Evolutionary conservation across 495 filamentous ascomycete species (phyloP).

Genomic region (Cryomyces antarcticus): DNA sequence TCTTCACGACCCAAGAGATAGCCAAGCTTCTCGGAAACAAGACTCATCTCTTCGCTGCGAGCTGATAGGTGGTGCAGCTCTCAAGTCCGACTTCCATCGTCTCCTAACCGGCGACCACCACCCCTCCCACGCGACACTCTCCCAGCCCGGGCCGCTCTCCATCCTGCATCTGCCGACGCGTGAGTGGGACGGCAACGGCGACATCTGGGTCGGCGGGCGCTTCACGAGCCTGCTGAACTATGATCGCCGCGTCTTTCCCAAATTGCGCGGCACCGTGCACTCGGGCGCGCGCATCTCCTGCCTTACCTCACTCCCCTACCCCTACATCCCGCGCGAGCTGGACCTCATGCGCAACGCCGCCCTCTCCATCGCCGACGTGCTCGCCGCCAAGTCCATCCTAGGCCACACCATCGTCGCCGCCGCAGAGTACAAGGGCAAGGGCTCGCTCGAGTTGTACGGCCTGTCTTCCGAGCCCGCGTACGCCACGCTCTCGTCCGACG

Average conservation of each 20-base stretch:
- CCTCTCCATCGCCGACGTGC: slow-evolving; percentile 30
- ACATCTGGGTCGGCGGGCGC: slow-evolving; percentile 68
- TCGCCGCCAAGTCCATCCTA: slow-evolving; percentile 25
- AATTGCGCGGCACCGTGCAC: slow-evolving; percentile 54
- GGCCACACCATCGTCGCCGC: slow-evolving; percentile 55
- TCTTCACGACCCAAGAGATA: slow-evolving; percentile 53
- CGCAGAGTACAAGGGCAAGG: slow-evolving; percentile 89
- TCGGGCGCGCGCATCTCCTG: slow-evolving; percentile 67
- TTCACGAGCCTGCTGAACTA: slow-evolving; percentile 84
- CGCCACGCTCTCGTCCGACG: slow-evolving; percentile 6
- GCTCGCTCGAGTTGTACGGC: slow-evolving; percentile 74
- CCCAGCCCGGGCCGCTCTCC: slow-evolving; percentile 62
- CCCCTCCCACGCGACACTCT: slow-evolving; percentile 37
- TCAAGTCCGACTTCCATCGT: slow-evolving; percentile 10
- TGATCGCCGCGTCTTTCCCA: slow-evolving; percentile 70
- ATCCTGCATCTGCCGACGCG: slow-evolving; percentile 53
- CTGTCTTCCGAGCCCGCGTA: slow-evolving; percentile 20
- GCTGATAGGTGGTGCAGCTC: slow-evolving; percentile 11
- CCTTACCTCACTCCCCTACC: slow-evolving; percentile 52
- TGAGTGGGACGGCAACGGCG: slow-evolving; percentile 30
- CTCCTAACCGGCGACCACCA: slow-evolving; percentile 14
- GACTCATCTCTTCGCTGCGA: slow-evolving; percentile 19
- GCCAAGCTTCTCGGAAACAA: slow-evolving; percentile 17
- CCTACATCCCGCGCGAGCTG: slow-evolving; percentile 32
- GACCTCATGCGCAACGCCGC: slow-evolving; percentile 32